Evolutionary conservation across 2,329 filamentous ascomycete species (phyloP).

Genomic region (Colletotrichum coccodes): DNA sequence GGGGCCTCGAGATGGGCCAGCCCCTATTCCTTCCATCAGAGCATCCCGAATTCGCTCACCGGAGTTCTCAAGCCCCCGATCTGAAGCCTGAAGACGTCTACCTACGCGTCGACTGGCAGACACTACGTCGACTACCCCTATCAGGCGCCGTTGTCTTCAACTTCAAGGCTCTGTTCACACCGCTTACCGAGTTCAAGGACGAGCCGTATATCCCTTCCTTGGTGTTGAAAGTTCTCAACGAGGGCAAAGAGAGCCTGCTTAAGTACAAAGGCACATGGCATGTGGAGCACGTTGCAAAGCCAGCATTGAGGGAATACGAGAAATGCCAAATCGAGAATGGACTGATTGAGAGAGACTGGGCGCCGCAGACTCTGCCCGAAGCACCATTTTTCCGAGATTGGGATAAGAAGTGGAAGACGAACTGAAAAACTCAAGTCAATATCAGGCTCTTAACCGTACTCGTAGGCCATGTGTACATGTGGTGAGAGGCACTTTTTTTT

Average conservation of each 20-base stretch:
- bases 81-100: constrained; percentile 69
- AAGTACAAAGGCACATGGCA: constrained; percentile 87
- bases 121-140: constrained; percentile 79
- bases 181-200: constrained; percentile 72
- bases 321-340: constrained; percentile 73
- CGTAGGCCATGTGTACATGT: too few species aligned
- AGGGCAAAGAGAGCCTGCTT: constrained; percentile 76
- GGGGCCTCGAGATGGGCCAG: constrained; percentile 81
- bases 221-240: constrained; percentile 73
- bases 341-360: constrained; percentile 70
- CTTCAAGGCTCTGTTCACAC: constrained; percentile 88
- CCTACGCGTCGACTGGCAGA: constrained; percentile 90
- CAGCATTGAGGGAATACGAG: constrained; percentile 70
- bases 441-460: too few species aligned
- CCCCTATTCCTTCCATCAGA: constrained; percentile 81
- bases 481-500: too few species aligned
- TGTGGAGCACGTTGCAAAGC: constrained; percentile 77
- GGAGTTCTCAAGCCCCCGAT: constrained; percentile 65
- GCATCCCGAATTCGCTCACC: constrained; percentile 70
- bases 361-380: constrained; percentile 76
- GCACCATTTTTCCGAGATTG: constrained; percentile 81
- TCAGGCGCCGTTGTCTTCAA: constrained; percentile 84
- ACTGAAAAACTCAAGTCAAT: background rate
- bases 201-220: constrained; percentile 80
- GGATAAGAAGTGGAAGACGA: constrained; percentile 73